Percentiles rank a stretch among this genome's conserved stretches.
Conservation (phyloP, 306 rosid species). For the Gastrolobium bilobum region DNA sequence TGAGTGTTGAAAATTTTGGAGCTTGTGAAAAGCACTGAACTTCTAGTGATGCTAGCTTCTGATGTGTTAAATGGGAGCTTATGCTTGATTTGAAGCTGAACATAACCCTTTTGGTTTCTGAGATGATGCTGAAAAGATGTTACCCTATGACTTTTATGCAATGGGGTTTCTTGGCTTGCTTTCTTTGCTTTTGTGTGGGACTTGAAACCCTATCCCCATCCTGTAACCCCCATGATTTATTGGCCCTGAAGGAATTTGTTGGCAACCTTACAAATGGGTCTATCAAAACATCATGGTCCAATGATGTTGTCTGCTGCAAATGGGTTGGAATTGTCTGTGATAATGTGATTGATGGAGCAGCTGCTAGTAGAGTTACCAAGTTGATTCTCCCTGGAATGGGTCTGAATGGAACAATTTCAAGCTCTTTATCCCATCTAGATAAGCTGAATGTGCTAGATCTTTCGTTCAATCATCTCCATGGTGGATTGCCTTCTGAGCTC, state of each 20-base stretch:
- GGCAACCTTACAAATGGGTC: slow-evolving; percentile 58
- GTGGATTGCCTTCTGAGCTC: slow-evolving; percentile 62
- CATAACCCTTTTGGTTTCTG: slow-evolving; percentile 48
- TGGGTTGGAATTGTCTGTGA: slow-evolving; percentile 72
- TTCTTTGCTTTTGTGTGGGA: slow-evolving; percentile 51
- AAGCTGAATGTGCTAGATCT: slow-evolving; percentile 59
- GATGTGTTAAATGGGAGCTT: slow-evolving; percentile 36
- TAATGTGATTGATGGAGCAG: slow-evolving; percentile 48
- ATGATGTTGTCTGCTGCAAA: slow-evolving; percentile 61
- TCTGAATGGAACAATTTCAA: slow-evolving; percentile 62
- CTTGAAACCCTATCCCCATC: slow-evolving; percentile 41
- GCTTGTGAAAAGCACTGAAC: slow-evolving; percentile 44
- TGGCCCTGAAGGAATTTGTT: slow-evolving; percentile 66
- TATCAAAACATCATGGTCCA: slow-evolving; percentile 53
- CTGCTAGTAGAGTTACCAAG: slow-evolving; percentile 59
- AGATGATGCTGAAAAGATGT: slow-evolving; percentile 46
- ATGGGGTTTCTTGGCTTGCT: slow-evolving; percentile 60
- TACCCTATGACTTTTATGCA: slow-evolving; percentile 50
- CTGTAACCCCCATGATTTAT: slow-evolving; percentile 60
- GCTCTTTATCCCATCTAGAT: slow-evolving; percentile 57
- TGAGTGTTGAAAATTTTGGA: slow-evolving; percentile 36
- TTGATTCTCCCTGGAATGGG: slow-evolving; percentile 59
- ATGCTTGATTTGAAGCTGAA: slow-evolving; percentile 51
- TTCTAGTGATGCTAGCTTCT: slow-evolving; percentile 13
- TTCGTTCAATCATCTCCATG: slow-evolving; percentile 64